Evolutionary conservation across 305 asterid genomes (phyloP).

Genomic region (Ruellia speciosa): DNA sequence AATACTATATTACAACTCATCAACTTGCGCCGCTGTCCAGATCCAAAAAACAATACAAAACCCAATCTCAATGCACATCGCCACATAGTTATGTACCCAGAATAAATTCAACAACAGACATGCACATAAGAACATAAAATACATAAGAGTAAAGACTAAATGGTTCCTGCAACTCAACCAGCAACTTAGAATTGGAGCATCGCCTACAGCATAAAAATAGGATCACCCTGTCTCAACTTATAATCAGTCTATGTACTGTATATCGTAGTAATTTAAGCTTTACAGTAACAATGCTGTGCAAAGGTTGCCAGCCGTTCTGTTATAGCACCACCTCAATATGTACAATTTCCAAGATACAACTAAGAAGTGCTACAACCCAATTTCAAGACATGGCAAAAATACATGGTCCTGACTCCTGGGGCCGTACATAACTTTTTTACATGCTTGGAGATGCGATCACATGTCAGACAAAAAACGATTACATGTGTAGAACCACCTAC

Average conservation of each 20-base stretch:
- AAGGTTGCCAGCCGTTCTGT: neutral
- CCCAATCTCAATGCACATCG: too few relatives aligned
- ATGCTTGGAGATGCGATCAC: conserved; percentile 20
- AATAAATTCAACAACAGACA: too few relatives aligned
- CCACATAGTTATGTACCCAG: too few relatives aligned
- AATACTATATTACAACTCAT: too few relatives aligned
- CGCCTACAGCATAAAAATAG: too few relatives aligned
- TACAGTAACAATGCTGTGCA: conserved; percentile 9
- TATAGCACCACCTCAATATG: conserved; percentile 13
- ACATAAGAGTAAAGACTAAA: too few relatives aligned
- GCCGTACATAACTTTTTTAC: conserved; percentile 26
- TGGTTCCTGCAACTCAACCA: too few relatives aligned
- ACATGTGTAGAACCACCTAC: conserved; percentile 28
- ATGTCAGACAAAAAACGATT: conserved; percentile 19
- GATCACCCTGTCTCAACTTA: too few relatives aligned
- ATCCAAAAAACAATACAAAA: too few relatives aligned
- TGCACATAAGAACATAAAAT: too few relatives aligned
- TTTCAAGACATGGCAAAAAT: conserved; percentile 17
- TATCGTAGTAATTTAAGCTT: conserved; percentile 11
- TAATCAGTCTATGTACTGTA: conserved; percentile 8
- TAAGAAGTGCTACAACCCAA: conserved; percentile 12
- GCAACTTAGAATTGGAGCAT: too few relatives aligned
- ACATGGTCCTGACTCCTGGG: conserved; percentile 10
- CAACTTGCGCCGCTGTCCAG: too few relatives aligned
- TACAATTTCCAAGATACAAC: conserved; percentile 9